A percentile compares a stretch with the other conserved stretches of the same genome.
Conservation (phyloP, 352 stramenopile genomes). For the Globisporangium heterothallicum region DNA sequence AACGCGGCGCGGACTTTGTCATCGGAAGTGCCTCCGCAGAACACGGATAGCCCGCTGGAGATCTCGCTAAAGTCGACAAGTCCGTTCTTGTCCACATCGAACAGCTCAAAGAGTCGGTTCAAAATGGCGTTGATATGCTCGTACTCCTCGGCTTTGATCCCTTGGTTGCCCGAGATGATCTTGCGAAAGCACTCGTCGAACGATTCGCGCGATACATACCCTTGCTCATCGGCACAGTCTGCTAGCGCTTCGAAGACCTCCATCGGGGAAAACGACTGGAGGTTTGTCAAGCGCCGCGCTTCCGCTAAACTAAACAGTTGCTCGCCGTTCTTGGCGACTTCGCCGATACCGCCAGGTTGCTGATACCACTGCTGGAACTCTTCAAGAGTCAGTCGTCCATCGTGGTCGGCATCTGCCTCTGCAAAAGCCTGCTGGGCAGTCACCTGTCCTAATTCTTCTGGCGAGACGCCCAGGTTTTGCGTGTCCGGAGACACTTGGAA, state of each 20-base stretch:
- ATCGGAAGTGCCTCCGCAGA: constrained; percentile 76
- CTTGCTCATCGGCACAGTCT: constrained; percentile 60
- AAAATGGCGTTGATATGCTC: constrained; percentile 70
- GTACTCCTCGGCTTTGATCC: constrained; percentile 43
- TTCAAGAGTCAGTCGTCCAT: constrained; percentile 71
- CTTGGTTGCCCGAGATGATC: constrained; percentile 52
- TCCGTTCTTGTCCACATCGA: constrained; percentile 84
- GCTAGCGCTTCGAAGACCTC: constrained; percentile 78
- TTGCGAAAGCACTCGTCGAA: constrained; percentile 80
- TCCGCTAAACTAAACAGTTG: constrained; percentile 73
- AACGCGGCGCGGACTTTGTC: constrained; percentile 76
- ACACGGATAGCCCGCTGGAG: constrained; percentile 75
- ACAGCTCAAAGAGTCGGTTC: constrained; percentile 74
- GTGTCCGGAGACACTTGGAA: constrained; percentile 75
- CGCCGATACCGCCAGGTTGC: constrained; percentile 59
- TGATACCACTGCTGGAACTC: constrained; percentile 88
- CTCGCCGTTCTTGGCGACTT: constrained; percentile 73
- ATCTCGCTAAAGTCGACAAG: constrained; percentile 86
- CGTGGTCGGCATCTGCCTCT: constrained; percentile 59
- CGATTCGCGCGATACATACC: constrained; percentile 59
- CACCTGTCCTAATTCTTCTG: constrained; percentile 74
- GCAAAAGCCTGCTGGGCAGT: constrained; percentile 77
- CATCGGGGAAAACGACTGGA: constrained; percentile 65
- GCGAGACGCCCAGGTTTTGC: constrained; percentile 48
- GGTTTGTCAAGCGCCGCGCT: constrained; percentile 66